phyloP scores from a whole-genome alignment of 495 filamentous ascomycete species.

The Talaromyces nanjingensis region DNA sequence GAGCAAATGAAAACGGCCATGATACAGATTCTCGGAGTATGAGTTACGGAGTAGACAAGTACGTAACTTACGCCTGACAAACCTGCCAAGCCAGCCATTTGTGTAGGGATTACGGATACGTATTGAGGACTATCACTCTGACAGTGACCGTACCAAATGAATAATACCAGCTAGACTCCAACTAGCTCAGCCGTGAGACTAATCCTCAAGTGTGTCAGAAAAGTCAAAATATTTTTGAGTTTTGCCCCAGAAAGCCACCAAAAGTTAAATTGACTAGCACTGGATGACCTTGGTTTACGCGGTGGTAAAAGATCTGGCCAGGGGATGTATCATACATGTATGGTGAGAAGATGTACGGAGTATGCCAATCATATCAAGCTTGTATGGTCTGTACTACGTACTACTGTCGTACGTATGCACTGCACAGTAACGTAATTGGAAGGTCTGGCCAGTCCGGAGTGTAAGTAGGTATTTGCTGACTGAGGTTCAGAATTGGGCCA shows the following conservation, averaged over 20 bases:
- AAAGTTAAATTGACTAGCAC: neutral
- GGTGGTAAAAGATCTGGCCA: neutral
- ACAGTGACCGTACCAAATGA: neutral
- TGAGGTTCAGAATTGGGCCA: neutral
- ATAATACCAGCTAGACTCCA: neutral
- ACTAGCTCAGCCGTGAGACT: neutral
- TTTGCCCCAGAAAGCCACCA: slow-evolving; percentile 4
- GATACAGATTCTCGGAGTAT: neutral
- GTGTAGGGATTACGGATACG: neutral
- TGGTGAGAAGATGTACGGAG: neutral
- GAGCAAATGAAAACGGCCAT: neutral
- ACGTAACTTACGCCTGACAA: neutral
- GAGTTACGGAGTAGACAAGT: neutral
- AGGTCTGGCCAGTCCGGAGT: neutral
- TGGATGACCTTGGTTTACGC: neutral
- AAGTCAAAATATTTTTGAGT: neutral
- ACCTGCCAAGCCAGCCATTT: neutral
- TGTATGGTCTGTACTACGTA: neutral
- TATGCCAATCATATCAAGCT: neutral
- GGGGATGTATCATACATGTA: neutral
- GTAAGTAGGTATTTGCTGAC: neutral
- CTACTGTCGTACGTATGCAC: neutral
- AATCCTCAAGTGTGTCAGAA: neutral
- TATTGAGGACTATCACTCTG: neutral
- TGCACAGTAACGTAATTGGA: neutral